phyloP scores from a whole-genome alignment of 176 grass and related monocot genomes.

The Eleusine coracana region DNA sequence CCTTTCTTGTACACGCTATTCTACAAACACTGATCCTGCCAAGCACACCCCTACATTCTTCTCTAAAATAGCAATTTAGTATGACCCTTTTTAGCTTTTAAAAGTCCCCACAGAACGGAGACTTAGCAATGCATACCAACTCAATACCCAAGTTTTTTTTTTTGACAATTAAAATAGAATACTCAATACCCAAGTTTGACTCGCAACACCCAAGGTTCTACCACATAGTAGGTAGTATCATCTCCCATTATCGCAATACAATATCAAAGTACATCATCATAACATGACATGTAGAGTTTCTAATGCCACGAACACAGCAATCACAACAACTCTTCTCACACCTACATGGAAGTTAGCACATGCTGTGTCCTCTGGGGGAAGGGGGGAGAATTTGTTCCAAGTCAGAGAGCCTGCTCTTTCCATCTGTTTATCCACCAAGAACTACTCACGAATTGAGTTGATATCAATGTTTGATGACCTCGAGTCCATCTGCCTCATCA shows the following conservation, averaged over 20 bases:
- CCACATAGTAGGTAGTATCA: conserved; percentile 25
- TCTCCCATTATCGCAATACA: conserved; percentile 43
- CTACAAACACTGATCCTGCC: background rate
- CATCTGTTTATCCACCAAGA: background rate
- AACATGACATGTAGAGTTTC: conserved; percentile 30
- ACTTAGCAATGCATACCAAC: background rate
- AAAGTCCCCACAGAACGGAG: background rate
- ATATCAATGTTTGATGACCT: conserved; percentile 55
- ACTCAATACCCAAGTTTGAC: background rate
- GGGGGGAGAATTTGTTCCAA: background rate
- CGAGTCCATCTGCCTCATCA: conserved; percentile 65
- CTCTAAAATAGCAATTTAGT: background rate
- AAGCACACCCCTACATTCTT: background rate
- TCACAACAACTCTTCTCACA: conserved; percentile 1
- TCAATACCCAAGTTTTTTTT: background rate
- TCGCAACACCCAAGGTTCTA: background rate
- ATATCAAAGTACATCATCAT: conserved; percentile 30
- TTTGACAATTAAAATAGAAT: too few relatives aligned
- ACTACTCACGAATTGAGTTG: conserved; percentile 60
- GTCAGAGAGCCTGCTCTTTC: conserved; percentile 11
- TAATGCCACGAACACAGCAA: conserved; percentile 21
- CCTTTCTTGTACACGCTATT: background rate
- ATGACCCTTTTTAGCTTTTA: background rate
- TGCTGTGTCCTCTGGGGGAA: background rate
- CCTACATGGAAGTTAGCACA: conserved; percentile 31